These are phyloP conservation scores for Rosa hybrid DNA, from an alignment of 331 rosid genomes.

Conservation along the genomic window DNA sequence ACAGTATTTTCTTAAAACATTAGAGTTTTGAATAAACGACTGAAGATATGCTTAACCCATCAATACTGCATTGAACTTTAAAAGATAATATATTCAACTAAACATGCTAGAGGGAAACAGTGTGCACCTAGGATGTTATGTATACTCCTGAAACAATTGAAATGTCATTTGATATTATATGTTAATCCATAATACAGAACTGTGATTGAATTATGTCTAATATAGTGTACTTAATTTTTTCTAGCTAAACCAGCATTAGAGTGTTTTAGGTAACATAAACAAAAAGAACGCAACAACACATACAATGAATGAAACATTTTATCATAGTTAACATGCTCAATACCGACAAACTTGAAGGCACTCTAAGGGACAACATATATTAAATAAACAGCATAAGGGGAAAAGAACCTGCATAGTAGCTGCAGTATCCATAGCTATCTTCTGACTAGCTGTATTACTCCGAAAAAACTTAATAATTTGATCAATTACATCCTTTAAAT, in stretches of 20 bases:
- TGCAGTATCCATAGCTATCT: conserved; percentile 87
- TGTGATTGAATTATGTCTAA: no score
- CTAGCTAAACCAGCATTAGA: not conserved
- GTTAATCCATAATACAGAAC: no score
- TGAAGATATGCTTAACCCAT: not conserved
- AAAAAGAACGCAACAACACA: not conserved
- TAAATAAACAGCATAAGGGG: conserved; percentile 21
- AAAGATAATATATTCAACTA: not conserved
- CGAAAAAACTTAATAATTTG: conserved; percentile 79
- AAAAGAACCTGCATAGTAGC: conserved; percentile 88
- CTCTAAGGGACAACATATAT: conserved; percentile 18
- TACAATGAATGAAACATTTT: no score
- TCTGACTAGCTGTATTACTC: conserved; percentile 75
- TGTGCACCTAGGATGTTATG: not conserved
- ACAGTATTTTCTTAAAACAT: not conserved
- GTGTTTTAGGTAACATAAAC: not conserved
- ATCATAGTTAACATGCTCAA: not conserved
- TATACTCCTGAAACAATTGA: not conserved
- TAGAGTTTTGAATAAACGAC: not conserved
- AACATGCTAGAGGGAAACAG: not conserved
- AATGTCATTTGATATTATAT: not conserved
- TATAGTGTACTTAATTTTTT: not conserved
- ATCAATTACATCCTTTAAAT: conserved; percentile 76
- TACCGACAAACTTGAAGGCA: conserved; percentile 22
- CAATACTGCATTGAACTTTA: not conserved